Conservation (phyloP, 2,329 filamentous ascomycete genomes). For the Knoxdaviesia proteae region DNA sequence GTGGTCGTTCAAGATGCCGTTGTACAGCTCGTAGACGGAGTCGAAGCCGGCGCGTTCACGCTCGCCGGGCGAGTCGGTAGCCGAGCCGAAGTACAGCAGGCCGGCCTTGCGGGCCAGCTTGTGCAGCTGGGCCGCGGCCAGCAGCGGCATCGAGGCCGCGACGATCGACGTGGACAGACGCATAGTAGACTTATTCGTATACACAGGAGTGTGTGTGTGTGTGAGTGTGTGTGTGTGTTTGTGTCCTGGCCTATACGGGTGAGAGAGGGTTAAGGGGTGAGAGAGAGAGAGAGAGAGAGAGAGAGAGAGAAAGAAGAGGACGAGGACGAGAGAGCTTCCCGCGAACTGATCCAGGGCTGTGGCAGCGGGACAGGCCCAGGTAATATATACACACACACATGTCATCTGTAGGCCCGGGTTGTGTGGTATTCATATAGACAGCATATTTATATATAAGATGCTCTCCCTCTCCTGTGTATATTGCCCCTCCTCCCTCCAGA, state of each 20-base stretch:
- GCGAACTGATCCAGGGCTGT: too few relatives aligned
- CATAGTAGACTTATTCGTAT: slow-evolving; percentile 6
- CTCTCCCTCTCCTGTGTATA: too few relatives aligned
- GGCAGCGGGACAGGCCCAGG: too few relatives aligned
- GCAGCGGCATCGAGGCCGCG: slow-evolving; percentile 9
- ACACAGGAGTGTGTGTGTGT: too few relatives aligned
- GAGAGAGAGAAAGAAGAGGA: not conserved
- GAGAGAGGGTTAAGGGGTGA: not conserved
- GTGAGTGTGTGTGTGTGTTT: too few relatives aligned
- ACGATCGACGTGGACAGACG: slow-evolving; percentile 7
- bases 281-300: not conserved
- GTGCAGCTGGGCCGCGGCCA: slow-evolving; percentile 20
- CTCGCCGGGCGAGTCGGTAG: slow-evolving; percentile 27
- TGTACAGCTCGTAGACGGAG: slow-evolving; percentile 29
- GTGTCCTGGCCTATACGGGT: not conserved
- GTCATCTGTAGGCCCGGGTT: too few relatives aligned
- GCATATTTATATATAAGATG: not conserved
- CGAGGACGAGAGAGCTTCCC: not conserved
- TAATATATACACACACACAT: too few relatives aligned
- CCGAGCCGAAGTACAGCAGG: slow-evolving; percentile 38
- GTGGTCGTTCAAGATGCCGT: slow-evolving; percentile 27
- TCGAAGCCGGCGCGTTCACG: slow-evolving; percentile 23
- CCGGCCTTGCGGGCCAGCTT: slow-evolving; percentile 29
- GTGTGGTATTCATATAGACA: too few relatives aligned
- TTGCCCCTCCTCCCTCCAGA: too few relatives aligned